Percentiles rank a stretch among this genome's conserved stretches.
Evolutionary conservation across 2,329 filamentous ascomycete genomes (phyloP).

Genomic region (Pseudocercospora vitis): DNA sequence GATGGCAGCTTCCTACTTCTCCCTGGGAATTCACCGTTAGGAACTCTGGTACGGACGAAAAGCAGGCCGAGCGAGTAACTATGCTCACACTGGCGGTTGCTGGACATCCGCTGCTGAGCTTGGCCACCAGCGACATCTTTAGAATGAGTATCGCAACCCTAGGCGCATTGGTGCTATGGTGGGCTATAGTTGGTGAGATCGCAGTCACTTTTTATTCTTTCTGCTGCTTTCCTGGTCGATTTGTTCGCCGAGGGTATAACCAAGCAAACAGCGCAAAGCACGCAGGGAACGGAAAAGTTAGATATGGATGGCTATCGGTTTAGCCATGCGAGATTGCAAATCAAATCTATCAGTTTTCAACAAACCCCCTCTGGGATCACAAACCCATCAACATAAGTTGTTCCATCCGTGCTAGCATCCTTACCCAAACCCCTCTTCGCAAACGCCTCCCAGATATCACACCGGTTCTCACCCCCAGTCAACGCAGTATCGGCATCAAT

Average conservation of each 20-base stretch:
- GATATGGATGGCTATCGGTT: no score
- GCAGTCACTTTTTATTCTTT: background rate
- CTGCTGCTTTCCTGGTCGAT: background rate
- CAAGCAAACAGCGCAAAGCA: no score
- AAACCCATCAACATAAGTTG: conserved; percentile 19
- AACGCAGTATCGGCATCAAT: conserved; percentile 56
- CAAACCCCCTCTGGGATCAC: conserved; percentile 19
- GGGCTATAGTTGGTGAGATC: background rate
- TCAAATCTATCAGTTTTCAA: no score
- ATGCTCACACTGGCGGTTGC: conserved; percentile 13
- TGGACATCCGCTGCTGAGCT: conserved; percentile 17
- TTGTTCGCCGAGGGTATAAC: background rate
- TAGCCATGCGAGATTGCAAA: no score
- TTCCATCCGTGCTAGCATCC: conserved; percentile 9
- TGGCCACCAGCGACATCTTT: conserved; percentile 23
- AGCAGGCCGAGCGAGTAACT: conserved; percentile 3
- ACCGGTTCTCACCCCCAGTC: conserved; percentile 53
- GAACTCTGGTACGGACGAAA: conserved; percentile 3
- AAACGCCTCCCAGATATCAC: conserved; percentile 57
- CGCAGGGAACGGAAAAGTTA: no score
- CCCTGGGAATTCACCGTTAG: background rate
- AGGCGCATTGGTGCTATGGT: background rate
- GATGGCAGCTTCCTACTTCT: background rate
- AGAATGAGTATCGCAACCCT: conserved; percentile 21
- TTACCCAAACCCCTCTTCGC: conserved; percentile 58